Evolutionary conservation across 108 stramenopile species (phyloP), one percentile per base, ranked within the genome.

Genomic region (Asterionellopsis glacialis): DNA sequence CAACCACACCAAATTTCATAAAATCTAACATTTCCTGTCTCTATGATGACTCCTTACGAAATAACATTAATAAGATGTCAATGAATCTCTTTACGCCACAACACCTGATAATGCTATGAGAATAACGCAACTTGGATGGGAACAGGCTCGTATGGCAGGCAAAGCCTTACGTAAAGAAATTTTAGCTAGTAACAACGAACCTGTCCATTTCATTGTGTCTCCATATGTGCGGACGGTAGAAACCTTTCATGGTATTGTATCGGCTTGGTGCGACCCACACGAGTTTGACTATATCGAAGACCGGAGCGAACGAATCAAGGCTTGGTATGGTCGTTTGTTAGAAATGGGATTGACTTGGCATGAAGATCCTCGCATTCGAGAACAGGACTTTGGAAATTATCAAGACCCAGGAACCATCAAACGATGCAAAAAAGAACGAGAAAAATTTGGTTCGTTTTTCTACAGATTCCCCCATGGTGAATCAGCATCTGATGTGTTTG

Each of bases 391-490:
- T 76, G 88, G 33, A 33, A 80, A 76, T 52, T 76, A 76, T 41
- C 90, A 92, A 59, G 76, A 82, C 64, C 82, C 85, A 0, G 76
- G 77, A 9, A 61, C 52, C 11, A 90, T 91, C 25, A 69, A 73
- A 42, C 59, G 73, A 47, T 75, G 69, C 70, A 91, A 91, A 53
- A 38, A 70, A 14, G 90, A 95, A 51, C 65, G 93, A 43, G 74
- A 88, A 63, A 65, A 74, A 24, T 88, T 93, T 65, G 95, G 95
- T 6, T 60, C 84, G 0, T 95, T 95, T 67, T 95, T 87, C 62
- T 95, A 91, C 66, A 74, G 94, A 6, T 92, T 91, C 56, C 77
- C 90, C n/a, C 73, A 97, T 64, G 94, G 95, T 16, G 95, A 95
- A 68, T 82, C 84, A 11, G 95, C 85, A 16, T 82, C 87, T 18